Conservation (phyloP, 495 filamentous ascomycete genomes). For the Bathelium albidoporum region DNA sequence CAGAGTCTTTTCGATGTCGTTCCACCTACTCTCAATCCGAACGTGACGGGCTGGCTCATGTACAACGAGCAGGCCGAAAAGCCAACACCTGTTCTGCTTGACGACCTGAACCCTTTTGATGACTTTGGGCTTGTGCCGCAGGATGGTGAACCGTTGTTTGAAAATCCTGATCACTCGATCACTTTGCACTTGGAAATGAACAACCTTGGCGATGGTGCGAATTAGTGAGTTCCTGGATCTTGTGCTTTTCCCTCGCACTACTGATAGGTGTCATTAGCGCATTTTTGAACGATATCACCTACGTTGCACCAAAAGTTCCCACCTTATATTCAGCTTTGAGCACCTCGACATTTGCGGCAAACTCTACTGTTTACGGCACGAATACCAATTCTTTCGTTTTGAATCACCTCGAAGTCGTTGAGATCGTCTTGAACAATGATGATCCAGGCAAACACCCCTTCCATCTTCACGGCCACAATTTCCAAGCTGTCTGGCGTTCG, state of each 20-base stretch:
- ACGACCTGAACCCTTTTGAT: conserved; percentile 57
- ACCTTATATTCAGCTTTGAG: conserved; percentile 67
- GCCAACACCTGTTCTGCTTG: conserved; percentile 44
- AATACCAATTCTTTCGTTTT: conserved; percentile 63
- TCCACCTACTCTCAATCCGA: conserved; percentile 56
- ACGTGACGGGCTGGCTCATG: conserved; percentile 69
- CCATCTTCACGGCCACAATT: conserved; percentile 80
- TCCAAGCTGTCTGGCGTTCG: conserved; percentile 57
- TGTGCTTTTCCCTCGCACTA: neutral
- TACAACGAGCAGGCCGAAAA: conserved; percentile 54
- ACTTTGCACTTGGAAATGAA: conserved; percentile 59
- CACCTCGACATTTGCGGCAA: conserved; percentile 49
- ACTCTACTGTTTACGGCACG: conserved; percentile 60
- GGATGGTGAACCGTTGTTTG: conserved; percentile 47
- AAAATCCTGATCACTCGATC: conserved; percentile 49
- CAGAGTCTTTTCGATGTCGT: conserved; percentile 61
- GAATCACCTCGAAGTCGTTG: conserved; percentile 54
- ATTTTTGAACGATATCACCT: conserved; percentile 74
- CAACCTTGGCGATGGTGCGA: conserved; percentile 62
- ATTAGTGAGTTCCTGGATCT: conserved; percentile 44
- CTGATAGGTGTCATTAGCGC: conserved; percentile 37
- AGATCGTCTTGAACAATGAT: conserved; percentile 72
- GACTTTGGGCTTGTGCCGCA: conserved; percentile 60
- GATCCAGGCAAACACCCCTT: conserved; percentile 71
- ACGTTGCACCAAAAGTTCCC: conserved; percentile 63